Conservation (phyloP, 345 rosid genomes). For the Jatropha curcas region DNA sequence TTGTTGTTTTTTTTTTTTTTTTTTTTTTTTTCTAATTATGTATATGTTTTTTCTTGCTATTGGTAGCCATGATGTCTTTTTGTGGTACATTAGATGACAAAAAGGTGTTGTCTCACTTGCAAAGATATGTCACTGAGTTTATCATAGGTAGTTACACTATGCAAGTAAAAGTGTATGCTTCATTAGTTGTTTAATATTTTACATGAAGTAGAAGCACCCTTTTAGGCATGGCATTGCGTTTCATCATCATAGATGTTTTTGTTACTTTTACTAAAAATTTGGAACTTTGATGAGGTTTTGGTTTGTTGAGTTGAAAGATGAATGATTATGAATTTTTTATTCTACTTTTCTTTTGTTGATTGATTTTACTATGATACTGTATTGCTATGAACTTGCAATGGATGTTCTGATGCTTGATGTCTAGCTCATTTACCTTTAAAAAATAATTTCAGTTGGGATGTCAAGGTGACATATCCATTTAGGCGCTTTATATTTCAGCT, state of each 20-base stretch:
- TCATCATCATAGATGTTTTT: neutral
- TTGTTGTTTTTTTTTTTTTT: no score
- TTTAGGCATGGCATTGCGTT: neutral
- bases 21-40: no score
- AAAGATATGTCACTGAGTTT: constrained; percentile 1
- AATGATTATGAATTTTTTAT: neutral
- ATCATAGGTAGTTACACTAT: neutral
- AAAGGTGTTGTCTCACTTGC: constrained; percentile 4
- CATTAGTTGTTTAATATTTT: neutral
- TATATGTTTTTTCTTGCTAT: neutral
- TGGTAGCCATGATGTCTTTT: neutral
- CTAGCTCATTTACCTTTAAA: neutral
- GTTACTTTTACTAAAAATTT: neutral
- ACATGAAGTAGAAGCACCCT: neutral
- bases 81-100: neutral
- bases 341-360: neutral
- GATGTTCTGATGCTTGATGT: neutral
- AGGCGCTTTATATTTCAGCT: neutral
- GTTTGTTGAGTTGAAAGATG: neutral
- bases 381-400: neutral
- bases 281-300: neutral
- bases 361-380: neutral
- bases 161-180: neutral
- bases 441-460: neutral
- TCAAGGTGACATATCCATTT: neutral